Conservation (phyloP, 1,284 basidiomycete genomes). For the Marasmius sp. region DNA sequence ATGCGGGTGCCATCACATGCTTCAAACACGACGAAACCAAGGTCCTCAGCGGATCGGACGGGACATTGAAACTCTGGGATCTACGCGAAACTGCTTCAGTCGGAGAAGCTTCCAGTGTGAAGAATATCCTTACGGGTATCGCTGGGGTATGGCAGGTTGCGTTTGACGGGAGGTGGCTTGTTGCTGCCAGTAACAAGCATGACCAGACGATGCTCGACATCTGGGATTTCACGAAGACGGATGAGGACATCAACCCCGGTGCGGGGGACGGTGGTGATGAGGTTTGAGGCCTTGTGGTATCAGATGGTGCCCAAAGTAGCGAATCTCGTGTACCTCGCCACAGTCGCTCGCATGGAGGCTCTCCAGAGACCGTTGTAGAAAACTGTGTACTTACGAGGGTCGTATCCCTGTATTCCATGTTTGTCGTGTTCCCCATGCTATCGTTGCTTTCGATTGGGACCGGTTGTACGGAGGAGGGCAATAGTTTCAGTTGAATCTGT, state of each 20-base stretch:
- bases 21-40: slow-evolving; percentile 98
- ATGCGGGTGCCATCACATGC: slow-evolving; percentile 94
- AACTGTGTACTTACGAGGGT: no score
- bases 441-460: no score
- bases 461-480: no score
- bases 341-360: no score
- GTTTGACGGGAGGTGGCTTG: slow-evolving; percentile 89
- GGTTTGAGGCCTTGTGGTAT: no score
- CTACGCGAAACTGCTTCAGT: slow-evolving; percentile 31
- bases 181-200: slow-evolving; percentile 85
- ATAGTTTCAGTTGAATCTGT: no score
- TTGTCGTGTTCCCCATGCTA: no score
- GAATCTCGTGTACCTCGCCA: no score
- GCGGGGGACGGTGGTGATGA: no score
- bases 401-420: no score
- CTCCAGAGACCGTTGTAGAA: no score
- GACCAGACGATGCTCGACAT: slow-evolving; percentile 81
- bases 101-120: slow-evolving; percentile 55
- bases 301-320: no score
- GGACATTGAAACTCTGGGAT: slow-evolving; percentile 97
- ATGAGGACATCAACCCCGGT: slow-evolving; percentile 3
- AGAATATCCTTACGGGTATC: slow-evolving; percentile 86
- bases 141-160: slow-evolving; percentile 95
- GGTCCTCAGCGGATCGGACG: slow-evolving; percentile 90
- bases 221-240: slow-evolving; percentile 79